Evolutionary conservation across 2,329 filamentous ascomycete genomes (phyloP).

Genomic region (Fusarium keratoplasticum): DNA sequence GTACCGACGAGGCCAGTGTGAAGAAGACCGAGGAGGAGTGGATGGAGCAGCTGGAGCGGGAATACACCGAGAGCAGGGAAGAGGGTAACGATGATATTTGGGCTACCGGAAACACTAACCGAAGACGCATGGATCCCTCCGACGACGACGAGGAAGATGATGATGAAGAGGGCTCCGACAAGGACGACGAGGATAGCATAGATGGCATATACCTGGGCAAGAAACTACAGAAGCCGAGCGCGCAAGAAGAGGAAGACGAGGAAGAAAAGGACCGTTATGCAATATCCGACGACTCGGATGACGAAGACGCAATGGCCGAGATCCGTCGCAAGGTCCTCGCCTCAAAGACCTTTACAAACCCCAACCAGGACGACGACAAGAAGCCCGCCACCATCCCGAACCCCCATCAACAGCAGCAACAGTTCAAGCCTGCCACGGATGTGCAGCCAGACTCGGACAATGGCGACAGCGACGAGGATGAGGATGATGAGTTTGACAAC

Average conservation of each 20-base stretch:
- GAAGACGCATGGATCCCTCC: constrained; percentile 65
- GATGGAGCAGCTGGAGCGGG: constrained; percentile 89
- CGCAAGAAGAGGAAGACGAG: constrained; percentile 56
- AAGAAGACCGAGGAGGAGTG: constrained; percentile 89
- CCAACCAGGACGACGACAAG: constrained; percentile 58
- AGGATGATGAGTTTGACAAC: constrained; percentile 85
- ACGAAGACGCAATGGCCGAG: constrained; percentile 89
- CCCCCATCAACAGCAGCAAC: constrained; percentile 57
- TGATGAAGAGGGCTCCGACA: constrained; percentile 58
- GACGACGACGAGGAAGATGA: constrained; percentile 67
- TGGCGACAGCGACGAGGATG: constrained; percentile 59
- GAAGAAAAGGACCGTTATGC: constrained; percentile 75
- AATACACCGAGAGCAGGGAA: constrained; percentile 84
- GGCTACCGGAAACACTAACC: constrained; percentile 91
- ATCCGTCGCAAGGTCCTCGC: constrained; percentile 89
- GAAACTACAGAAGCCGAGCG: constrained; percentile 52
- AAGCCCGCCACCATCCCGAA: constrained; percentile 72
- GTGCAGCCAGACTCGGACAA: constrained; percentile 80
- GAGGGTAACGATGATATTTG: constrained; percentile 81
- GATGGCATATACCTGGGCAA: constrained; percentile 73
- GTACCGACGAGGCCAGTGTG: constrained; percentile 81
- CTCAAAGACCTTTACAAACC: constrained; percentile 82
- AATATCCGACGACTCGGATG: constrained; percentile 83
- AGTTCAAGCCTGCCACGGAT: constrained; percentile 70
- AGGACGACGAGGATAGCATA: constrained; percentile 59